Evolutionary conservation across 345 rosid genomes (phyloP).

Genomic region (Gossypium turneri): DNA sequence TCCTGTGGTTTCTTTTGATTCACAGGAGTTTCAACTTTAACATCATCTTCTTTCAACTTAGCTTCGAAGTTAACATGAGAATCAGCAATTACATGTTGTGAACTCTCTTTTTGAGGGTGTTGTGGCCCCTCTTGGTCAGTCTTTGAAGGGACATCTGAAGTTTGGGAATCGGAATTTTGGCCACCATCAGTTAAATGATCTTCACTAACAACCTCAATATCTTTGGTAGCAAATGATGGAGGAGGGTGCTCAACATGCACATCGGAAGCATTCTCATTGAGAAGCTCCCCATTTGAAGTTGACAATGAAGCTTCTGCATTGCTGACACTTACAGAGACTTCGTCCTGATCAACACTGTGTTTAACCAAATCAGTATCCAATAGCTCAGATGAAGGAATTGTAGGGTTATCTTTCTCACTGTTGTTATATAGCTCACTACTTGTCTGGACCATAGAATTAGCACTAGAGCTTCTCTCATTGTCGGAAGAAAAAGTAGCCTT

Average conservation of each 20-base stretch:
- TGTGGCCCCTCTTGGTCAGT: conserved; percentile 41
- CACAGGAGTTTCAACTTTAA: conserved; percentile 34
- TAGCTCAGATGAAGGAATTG: conserved; percentile 28
- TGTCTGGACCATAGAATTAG: conserved; percentile 23
- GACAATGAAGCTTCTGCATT: conserved; percentile 27
- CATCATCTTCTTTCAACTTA: conserved; percentile 34
- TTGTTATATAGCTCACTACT: conserved; percentile 28
- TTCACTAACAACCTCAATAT: conserved; percentile 39
- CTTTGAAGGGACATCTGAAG: conserved; percentile 38
- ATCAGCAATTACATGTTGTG: conserved; percentile 33
- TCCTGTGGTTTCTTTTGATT: conserved; percentile 43
- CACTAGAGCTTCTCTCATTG: conserved; percentile 36
- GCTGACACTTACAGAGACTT: conserved; percentile 33
- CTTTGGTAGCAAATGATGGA: conserved; percentile 41
- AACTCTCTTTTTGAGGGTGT: conserved; percentile 28
- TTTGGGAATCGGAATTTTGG: conserved; percentile 25
- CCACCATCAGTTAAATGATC: conserved; percentile 34
- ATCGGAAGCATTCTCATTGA: conserved; percentile 44
- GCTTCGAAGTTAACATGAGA: conserved; percentile 34
- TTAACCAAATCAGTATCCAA: conserved; percentile 27
- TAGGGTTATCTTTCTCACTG: conserved; percentile 33
- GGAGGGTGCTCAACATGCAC: conserved; percentile 32
- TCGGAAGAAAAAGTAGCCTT: conserved; percentile 27
- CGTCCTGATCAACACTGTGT: conserved; percentile 35
- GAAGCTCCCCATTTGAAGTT: conserved; percentile 37